Evolutionary conservation across 345 rosid species (phyloP).

Genomic region (Pistacia vera): DNA sequence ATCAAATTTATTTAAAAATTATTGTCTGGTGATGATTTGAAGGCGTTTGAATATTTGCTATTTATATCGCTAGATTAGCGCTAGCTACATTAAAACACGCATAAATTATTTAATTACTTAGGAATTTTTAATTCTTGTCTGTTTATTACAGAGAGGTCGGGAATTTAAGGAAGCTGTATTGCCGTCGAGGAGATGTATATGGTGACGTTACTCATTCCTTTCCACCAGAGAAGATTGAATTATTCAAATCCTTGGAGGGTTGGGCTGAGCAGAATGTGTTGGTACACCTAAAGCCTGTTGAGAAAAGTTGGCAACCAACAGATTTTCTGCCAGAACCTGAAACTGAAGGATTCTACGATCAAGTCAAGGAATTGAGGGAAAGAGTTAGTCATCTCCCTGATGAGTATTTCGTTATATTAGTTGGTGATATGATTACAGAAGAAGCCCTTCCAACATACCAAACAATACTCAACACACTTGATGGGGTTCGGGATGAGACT

Average conservation of each 20-base stretch:
- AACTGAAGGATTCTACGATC: conserved; percentile 34
- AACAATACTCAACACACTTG: conserved; percentile 36
- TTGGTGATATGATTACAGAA: conserved; percentile 48
- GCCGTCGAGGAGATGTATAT: conserved; percentile 32
- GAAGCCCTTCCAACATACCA: conserved; percentile 48
- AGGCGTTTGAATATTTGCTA: no score
- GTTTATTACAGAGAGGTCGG: conserved; percentile 30
- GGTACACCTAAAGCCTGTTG: conserved; percentile 39
- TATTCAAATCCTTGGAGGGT: conserved; percentile 38
- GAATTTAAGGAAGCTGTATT: conserved; percentile 28
- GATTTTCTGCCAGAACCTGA: conserved; percentile 41
- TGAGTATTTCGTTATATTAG: conserved; percentile 42
- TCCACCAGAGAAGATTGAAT: conserved; percentile 42
- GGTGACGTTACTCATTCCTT: conserved; percentile 42
- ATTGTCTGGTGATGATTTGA: no score
- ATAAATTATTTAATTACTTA: no score
- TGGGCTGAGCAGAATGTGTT: conserved; percentile 43
- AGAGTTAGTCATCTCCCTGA: conserved; percentile 37
- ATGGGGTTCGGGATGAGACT: conserved; percentile 42
- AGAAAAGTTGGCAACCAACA: conserved; percentile 48
- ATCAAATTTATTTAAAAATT: no score
- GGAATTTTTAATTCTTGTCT: no score
- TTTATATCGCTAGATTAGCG: no score
- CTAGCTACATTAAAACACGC: no score
- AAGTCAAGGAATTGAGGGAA: conserved; percentile 37